phyloP scores from a whole-genome alignment of 495 filamentous ascomycete species.

The Penicillium waksmanii region DNA sequence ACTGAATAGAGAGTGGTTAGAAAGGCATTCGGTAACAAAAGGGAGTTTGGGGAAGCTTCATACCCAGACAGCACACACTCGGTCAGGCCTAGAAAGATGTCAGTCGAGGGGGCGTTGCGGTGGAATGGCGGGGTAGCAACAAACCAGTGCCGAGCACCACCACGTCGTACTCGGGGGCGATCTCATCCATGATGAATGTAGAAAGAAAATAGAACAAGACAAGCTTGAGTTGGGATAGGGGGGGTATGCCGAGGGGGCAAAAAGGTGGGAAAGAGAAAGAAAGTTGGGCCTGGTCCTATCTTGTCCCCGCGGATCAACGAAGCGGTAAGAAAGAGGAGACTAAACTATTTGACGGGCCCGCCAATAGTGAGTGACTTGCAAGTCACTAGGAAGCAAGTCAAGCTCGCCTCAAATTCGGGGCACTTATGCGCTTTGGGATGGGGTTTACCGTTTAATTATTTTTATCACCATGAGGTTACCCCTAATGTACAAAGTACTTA shows the following conservation, averaged over 20 bases:
- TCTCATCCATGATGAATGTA: constrained; percentile 79
- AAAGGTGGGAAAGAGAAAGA: constrained; percentile 26
- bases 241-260: constrained; percentile 19
- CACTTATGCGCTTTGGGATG: neutral
- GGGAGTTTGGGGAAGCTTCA: constrained; percentile 19
- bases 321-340: constrained; percentile 37
- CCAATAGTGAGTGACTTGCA: constrained; percentile 35
- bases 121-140: constrained; percentile 50
- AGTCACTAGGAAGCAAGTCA: too few relatives aligned
- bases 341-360: constrained; percentile 38
- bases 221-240: constrained; percentile 20
- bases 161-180: constrained; percentile 95
- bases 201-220: constrained; percentile 10
- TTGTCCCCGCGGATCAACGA: constrained; percentile 39
- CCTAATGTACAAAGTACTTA: neutral
- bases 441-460: neutral
- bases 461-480: neutral
- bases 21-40: neutral
- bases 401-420: neutral
- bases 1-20: constrained; percentile 44
- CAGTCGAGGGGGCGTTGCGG: constrained; percentile 26
- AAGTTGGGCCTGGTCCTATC: constrained; percentile 20
- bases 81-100: constrained; percentile 73
- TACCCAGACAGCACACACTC: constrained; percentile 99
- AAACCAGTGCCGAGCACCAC: constrained; percentile 95